Evolutionary conservation across 306 rosid genomes (phyloP).

Genomic region (Glycyrrhiza uralensis): DNA sequence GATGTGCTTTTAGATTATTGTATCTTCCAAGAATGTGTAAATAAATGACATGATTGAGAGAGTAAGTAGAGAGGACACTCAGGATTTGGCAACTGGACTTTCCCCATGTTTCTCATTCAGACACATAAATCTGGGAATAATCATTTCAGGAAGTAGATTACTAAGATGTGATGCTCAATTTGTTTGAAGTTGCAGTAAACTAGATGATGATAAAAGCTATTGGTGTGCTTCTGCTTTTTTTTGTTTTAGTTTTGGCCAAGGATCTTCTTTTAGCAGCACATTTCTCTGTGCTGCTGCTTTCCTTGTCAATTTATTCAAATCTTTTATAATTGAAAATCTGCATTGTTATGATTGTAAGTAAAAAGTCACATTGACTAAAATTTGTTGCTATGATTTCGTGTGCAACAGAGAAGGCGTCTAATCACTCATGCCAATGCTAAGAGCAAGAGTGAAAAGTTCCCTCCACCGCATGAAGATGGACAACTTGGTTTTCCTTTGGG

Average conservation of each 20-base stretch:
- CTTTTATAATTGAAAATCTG: background rate
- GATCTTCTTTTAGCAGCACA: background rate
- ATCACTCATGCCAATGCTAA: slow-evolving; percentile 81
- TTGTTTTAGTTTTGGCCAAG: background rate
- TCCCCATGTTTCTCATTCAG: background rate
- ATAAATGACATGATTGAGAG: background rate
- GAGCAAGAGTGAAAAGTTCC: slow-evolving; percentile 96
- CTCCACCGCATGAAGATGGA: slow-evolving; percentile 92
- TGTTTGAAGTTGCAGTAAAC: background rate
- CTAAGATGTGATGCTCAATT: background rate
- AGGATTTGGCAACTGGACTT: background rate
- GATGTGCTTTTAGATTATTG: background rate
- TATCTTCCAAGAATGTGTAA: background rate
- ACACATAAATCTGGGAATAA: background rate
- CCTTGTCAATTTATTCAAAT: background rate
- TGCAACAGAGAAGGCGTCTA: slow-evolving; percentile 74
- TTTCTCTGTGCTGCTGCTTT: background rate
- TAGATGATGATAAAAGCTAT: background rate
- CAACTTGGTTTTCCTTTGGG: slow-evolving; percentile 80
- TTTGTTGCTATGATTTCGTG: slow-evolving; percentile 18
- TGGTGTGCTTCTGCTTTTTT: background rate
- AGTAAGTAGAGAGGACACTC: background rate
- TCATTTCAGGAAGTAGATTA: background rate
- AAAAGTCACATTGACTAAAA: background rate
- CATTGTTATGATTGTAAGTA: background rate